Base-by-base conservation (phyloP, 495 filamentous ascomycete genomes). In the Tuber melanosporum region DNA sequence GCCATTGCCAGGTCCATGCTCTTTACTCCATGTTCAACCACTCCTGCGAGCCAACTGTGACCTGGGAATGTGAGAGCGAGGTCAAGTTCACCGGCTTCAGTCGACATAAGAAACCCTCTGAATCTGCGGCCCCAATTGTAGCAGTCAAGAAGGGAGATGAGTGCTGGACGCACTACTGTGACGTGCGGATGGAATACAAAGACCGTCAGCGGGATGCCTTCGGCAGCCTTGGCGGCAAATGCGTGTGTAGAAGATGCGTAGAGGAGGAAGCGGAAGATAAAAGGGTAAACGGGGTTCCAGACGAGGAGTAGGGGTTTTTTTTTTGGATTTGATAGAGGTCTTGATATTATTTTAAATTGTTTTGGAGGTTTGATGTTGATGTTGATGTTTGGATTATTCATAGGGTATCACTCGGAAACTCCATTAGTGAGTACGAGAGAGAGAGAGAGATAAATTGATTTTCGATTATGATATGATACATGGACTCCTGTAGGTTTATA, bases 91-190 rank as follows among this genome's bases (percentile, higher is more conserved):
- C 86, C 86, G 70, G 85, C 82, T 75, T 90, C 86, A 79, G 84
- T 84, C 73, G 82, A 74, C 72, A 75, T 74, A 75, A 75, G n/a
- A 20, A 75, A 66, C 80, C 52, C 15, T 74, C 85, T 76, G 84
- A 87, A 85, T 70, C 83, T 84, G 44, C 84, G 87, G 78, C 86
- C 80, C 41, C 85, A 85, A 6, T 83, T 86, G 22, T 83, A 84
- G 92, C 92, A 0, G 90, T 98, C 77, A 87, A 85, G 79, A 89
- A 89, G 75, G 94, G 93, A 2, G 88, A 95, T 80, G 95, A 99
- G 85, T 89, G 98, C 45, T 79, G 96, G 76, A 97, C 91, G 82
- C 95, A 98, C 86, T 99, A 99, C 84, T 97, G 94, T 83, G 95
- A 99, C 85, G 89, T 97, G 74, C 86, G 89, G 26, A 81, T 99